A percentile compares a stretch with the other conserved stretches of the same genome.
Conservation (phyloP, 2,329 filamentous ascomycete genomes). For the Alternaria alternata region DNA sequence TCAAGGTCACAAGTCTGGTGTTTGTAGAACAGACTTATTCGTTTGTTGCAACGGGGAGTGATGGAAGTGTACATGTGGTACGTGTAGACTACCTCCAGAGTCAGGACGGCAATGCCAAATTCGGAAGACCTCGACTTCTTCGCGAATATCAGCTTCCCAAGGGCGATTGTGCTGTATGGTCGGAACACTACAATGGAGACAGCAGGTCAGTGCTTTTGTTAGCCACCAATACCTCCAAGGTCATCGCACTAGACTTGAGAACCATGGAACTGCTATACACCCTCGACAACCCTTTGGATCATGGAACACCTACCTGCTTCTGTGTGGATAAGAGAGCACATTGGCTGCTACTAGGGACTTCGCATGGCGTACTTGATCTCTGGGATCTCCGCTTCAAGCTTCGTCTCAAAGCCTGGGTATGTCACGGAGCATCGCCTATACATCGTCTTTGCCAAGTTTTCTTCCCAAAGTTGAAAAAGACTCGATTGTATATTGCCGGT, state of each 20-base stretch:
- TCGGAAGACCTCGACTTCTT: slow-evolving; percentile 78
- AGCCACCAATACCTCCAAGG: slow-evolving; percentile 83
- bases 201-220: slow-evolving; percentile 82
- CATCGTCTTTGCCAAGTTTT: slow-evolving; percentile 69
- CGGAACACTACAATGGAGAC: slow-evolving; percentile 88
- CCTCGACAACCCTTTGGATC: slow-evolving; percentile 86
- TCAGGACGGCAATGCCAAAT: slow-evolving; percentile 67
- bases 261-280: slow-evolving; percentile 84
- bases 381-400: slow-evolving; percentile 98
- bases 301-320: slow-evolving; percentile 91
- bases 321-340: slow-evolving; percentile 85
- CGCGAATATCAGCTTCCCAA: slow-evolving; percentile 76
- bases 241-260: slow-evolving; percentile 85
- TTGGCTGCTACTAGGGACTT: slow-evolving; percentile 91
- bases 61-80: slow-evolving; percentile 84
- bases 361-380: slow-evolving; percentile 88
- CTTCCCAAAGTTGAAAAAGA: slow-evolving; percentile 73
- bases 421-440: slow-evolving; percentile 81
- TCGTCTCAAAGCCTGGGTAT: slow-evolving; percentile 85
- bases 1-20: slow-evolving; percentile 80
- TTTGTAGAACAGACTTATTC: slow-evolving; percentile 95
- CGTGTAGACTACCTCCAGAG: slow-evolving; percentile 74
- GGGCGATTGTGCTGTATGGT: slow-evolving; percentile 84
- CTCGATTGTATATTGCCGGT: slow-evolving; percentile 87
- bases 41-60: slow-evolving; percentile 87